Conservation (phyloP, 306 rosid genomes). For the Gleditsia sinensis region DNA sequence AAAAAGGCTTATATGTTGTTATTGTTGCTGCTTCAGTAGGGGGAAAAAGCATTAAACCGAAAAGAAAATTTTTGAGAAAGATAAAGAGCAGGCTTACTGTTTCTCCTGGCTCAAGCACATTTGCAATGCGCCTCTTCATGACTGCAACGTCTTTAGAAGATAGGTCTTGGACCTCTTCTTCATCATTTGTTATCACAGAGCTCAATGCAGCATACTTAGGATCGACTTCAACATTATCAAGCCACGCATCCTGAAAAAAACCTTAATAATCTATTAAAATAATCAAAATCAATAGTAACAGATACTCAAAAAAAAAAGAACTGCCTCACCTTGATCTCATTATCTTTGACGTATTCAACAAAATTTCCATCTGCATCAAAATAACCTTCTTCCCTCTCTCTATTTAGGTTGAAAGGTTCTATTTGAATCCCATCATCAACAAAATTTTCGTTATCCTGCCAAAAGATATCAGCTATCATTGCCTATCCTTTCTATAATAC, state of each 20-base stretch:
- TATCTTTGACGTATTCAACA: conserved; percentile 73
- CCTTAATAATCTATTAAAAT: conserved; percentile 24
- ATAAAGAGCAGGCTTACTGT: conserved; percentile 48
- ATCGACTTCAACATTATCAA: conserved; percentile 77
- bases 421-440: conserved; percentile 82
- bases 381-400: conserved; percentile 95
- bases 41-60: conserved; percentile 11
- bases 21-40: too few species aligned
- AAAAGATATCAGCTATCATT: conserved; percentile 50
- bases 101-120: conserved; percentile 80
- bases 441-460: conserved; percentile 67
- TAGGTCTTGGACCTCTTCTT: conserved; percentile 60
- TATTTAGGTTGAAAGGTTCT: conserved; percentile 85
- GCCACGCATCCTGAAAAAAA: conserved; percentile 84
- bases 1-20: too few species aligned
- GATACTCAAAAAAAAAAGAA: conserved; percentile 2
- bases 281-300: neutral
- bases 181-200: conserved; percentile 37
- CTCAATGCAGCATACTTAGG: conserved; percentile 65
- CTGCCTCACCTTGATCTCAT: conserved; percentile 52
- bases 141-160: conserved; percentile 64
- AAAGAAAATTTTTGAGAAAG: conserved; percentile 17
- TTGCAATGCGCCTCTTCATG: conserved; percentile 88
- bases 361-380: conserved; percentile 83
- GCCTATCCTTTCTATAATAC: conserved; percentile 40